Conservation (phyloP, 2,329 filamentous ascomycete genomes). For the Cadophora luteo-olivacea region DNA sequence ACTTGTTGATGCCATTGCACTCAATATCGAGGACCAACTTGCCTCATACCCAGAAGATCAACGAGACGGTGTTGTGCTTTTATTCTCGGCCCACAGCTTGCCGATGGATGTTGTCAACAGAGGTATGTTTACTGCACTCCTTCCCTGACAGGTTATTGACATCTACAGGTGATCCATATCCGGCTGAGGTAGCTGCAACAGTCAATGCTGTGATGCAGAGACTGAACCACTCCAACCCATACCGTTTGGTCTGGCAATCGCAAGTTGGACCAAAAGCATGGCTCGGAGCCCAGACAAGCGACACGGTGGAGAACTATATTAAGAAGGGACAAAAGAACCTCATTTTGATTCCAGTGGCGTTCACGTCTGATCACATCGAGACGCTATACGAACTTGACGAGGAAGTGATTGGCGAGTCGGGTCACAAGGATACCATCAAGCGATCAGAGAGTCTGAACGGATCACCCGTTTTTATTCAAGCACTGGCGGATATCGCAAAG, state of each 20-base stretch:
- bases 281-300: conserved; percentile 91
- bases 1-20: conserved; percentile 88
- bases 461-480: conserved; percentile 87
- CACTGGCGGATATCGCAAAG: conserved; percentile 85
- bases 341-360: conserved; percentile 91
- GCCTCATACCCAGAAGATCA: conserved; percentile 83
- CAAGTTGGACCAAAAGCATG: conserved; percentile 95
- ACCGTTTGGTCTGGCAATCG: conserved; percentile 96
- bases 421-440: conserved; percentile 81
- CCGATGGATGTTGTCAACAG: conserved; percentile 98
- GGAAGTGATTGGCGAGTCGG: conserved; percentile 91
- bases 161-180: conserved; percentile 82
- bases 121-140: conserved; percentile 55
- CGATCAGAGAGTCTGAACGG: conserved; percentile 92
- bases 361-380: conserved; percentile 99
- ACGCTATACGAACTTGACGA: conserved; percentile 93
- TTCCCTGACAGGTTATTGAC: conserved; percentile 22
- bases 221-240: conserved; percentile 86
- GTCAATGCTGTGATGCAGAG: conserved; percentile 97
- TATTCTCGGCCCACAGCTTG: conserved; percentile 95
- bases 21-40: conserved; percentile 88
- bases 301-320: conserved; percentile 87
- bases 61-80: conserved; percentile 79
- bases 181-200: conserved; percentile 92
- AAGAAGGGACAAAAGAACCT: conserved; percentile 91